Evolutionary conservation across 305 asterid genomes (phyloP).

Genomic region (Fraxinus floribunda): DNA sequence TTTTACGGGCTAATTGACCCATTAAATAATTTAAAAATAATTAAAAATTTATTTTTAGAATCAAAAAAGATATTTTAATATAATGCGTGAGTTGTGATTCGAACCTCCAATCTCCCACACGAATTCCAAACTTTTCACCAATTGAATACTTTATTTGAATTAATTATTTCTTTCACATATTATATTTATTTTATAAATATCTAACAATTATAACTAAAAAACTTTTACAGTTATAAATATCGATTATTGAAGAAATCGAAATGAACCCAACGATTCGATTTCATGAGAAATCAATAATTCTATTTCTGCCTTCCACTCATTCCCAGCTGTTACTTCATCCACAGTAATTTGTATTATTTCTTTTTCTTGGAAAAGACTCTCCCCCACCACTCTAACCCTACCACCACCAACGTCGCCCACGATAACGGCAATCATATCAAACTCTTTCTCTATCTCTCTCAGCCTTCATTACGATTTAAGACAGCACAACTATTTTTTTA

Average conservation of each 20-base stretch:
- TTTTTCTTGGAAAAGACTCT: slow-evolving; percentile 17
- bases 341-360: slow-evolving; percentile 21
- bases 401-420: not conserved
- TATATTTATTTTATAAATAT: no score
- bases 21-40: no score
- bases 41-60: no score
- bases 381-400: not conserved
- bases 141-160: no score
- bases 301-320: slow-evolving; percentile 36
- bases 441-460: not conserved
- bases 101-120: no score
- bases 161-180: no score
- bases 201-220: not conserved
- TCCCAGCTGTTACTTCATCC: slow-evolving; percentile 29
- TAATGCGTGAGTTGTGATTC: no score
- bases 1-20: no score
- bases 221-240: not conserved
- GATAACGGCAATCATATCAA: not conserved
- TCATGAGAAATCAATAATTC: slow-evolving; percentile 24
- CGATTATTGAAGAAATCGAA: not conserved
- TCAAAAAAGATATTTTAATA: no score
- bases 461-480: not conserved
- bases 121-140: no score
- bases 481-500: not conserved
- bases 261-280: slow-evolving; percentile 15